phyloP scores from a whole-genome alignment of 495 filamentous ascomycete species.

The Niebla homalea region DNA sequence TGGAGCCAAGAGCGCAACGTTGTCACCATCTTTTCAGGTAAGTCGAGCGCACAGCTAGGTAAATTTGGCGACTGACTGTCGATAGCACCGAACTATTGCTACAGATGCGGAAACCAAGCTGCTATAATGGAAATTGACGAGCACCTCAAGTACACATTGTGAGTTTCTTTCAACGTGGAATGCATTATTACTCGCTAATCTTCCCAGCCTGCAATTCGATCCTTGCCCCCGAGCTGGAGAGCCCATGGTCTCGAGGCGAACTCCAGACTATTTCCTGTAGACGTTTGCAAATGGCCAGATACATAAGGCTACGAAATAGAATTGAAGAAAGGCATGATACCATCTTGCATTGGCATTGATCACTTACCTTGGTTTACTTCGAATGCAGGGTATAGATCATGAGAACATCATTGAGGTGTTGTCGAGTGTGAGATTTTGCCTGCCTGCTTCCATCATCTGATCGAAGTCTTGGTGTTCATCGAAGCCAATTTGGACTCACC shows the following conservation, averaged over 20 bases:
- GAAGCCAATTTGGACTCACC: too few species aligned
- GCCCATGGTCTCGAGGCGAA: constrained; percentile 95
- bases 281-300: too few species aligned
- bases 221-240: constrained; percentile 94
- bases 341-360: too few species aligned
- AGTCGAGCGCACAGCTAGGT: background rate
- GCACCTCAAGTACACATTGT: constrained; percentile 99
- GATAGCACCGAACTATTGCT: constrained; percentile 90
- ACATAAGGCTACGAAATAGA: too few species aligned
- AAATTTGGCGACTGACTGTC: constrained; percentile 11
- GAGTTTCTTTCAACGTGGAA: constrained; percentile 28
- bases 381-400: too few species aligned
- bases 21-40: constrained; percentile 97
- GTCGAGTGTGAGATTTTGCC: too few species aligned
- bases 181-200: constrained; percentile 8
- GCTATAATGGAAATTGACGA: constrained; percentile 99
- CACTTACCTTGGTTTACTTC: too few species aligned
- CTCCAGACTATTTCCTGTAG: constrained; percentile 96
- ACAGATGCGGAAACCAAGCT: constrained; percentile 95
- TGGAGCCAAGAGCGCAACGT: constrained; percentile 96
- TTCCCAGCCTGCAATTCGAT: constrained; percentile 88
- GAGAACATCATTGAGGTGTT: too few species aligned
- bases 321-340: too few species aligned
- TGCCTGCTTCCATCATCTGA: too few species aligned
- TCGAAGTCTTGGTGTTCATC: too few species aligned